Percentiles rank a stretch among this genome's conserved stretches.
phyloP scores from a whole-genome alignment of 2,329 filamentous ascomycete genomes.

The Acephala macrosclerotiorum region DNA sequence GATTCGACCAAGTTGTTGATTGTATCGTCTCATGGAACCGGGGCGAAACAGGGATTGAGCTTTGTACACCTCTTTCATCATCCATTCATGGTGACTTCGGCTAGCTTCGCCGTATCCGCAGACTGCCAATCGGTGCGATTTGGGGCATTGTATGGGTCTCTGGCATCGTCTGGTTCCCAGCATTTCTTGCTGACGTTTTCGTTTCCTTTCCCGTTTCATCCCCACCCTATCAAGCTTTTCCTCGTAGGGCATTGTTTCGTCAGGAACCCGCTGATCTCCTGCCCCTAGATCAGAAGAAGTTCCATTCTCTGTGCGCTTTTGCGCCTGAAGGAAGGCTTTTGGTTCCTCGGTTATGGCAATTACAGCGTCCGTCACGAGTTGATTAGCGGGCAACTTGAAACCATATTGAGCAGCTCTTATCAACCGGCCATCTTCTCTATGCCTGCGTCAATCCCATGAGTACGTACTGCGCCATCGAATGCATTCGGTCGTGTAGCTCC shows the following conservation, averaged over 20 bases:
- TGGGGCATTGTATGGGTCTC: neutral
- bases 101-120: too few species aligned
- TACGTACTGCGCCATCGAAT: neutral
- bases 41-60: too few species aligned
- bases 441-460: neutral
- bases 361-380: neutral
- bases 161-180: neutral
- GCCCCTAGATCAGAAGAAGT: neutral
- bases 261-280: neutral
- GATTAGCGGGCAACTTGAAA: neutral
- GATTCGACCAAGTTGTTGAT: too few species aligned
- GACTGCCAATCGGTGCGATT: neutral
- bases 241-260: neutral
- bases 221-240: neutral
- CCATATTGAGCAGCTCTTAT: neutral
- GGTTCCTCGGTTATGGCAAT: neutral
- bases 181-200: neutral
- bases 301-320: neutral
- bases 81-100: too few species aligned
- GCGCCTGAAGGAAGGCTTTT: too few species aligned
- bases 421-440: neutral
- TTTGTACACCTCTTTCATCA: too few species aligned
- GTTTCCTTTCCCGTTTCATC: neutral
- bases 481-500: neutral
- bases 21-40: too few species aligned